Conservation (phyloP, 768 basidiomycete species). For the Candolleomyces aberdarensis region DNA sequence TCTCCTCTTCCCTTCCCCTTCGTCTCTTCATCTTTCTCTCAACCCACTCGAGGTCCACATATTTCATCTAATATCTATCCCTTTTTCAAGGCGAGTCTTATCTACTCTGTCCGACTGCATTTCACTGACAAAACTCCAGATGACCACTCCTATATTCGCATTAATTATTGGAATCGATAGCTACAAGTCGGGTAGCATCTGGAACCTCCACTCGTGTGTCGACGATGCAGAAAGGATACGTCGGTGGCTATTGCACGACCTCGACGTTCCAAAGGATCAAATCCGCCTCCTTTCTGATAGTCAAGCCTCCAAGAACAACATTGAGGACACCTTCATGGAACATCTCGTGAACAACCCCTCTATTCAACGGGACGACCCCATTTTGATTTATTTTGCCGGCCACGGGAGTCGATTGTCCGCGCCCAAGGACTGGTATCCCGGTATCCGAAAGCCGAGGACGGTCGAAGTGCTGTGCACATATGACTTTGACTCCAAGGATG, state of each 20-base stretch:
- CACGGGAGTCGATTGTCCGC: slow-evolving; percentile 59
- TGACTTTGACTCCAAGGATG: slow-evolving; percentile 54
- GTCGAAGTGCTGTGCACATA: slow-evolving; percentile 66
- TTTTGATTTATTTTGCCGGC: slow-evolving; percentile 72
- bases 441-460: slow-evolving; percentile 26
- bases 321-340: slow-evolving; percentile 57
- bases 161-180: slow-evolving; percentile 67
- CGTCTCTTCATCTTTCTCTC: too few relatives aligned
- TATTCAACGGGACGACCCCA: slow-evolving; percentile 60
- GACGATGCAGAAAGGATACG: slow-evolving; percentile 60
- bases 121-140: slow-evolving; percentile 10
- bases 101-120: background rate
- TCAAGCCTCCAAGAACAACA: slow-evolving; percentile 57
- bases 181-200: slow-evolving; percentile 62
- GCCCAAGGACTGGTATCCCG: slow-evolving; percentile 60
- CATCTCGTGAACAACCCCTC: slow-evolving; percentile 62
- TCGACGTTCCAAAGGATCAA: slow-evolving; percentile 57
- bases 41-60: too few relatives aligned
- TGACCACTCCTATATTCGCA: slow-evolving; percentile 47
- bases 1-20: too few relatives aligned
- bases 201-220: slow-evolving; percentile 64
- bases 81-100: background rate
- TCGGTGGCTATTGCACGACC: slow-evolving; percentile 52
- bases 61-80: too few relatives aligned
- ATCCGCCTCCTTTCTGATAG: slow-evolving; percentile 54